Percentiles rank a stretch among this genome's conserved stretches.
Conservation (phyloP, 1,284 basidiomycete genomes). For the Neolentinus lepideus region DNA sequence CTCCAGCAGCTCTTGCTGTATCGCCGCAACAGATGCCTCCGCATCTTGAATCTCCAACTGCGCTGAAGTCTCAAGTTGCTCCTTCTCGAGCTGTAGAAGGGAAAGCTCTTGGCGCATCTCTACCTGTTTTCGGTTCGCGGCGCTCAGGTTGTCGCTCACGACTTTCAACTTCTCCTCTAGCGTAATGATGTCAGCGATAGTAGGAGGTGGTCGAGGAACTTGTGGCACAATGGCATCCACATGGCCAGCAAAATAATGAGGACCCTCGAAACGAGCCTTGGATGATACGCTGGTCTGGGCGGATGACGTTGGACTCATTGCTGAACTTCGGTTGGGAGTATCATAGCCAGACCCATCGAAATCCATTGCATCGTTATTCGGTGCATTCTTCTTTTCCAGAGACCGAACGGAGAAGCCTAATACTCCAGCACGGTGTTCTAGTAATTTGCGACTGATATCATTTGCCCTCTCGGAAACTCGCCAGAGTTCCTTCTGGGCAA, state of each 20-base stretch:
- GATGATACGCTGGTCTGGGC: conserved; percentile 37
- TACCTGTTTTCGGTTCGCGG: conserved; percentile 51
- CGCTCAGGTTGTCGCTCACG: conserved; percentile 46
- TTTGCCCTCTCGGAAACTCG: conserved; percentile 52
- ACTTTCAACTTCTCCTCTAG: conserved; percentile 56
- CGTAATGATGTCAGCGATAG: conserved; percentile 28
- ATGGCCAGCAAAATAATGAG: conserved; percentile 76
- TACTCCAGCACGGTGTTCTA: conserved; percentile 74
- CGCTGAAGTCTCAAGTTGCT: conserved; percentile 55
- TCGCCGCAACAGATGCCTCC: conserved; percentile 50
- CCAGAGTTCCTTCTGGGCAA: conserved; percentile 63
- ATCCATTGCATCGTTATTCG: conserved; percentile 20
- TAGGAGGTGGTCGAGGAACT: conserved; percentile 25
- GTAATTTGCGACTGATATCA: conserved; percentile 52
- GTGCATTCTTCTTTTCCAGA: conserved; percentile 53
- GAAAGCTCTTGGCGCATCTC: conserved; percentile 56
- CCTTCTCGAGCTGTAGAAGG: conserved; percentile 53
- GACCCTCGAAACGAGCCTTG: conserved; percentile 63
- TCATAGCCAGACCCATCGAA: conserved; percentile 43
- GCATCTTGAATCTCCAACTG: conserved; percentile 57
- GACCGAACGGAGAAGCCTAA: conserved; percentile 62
- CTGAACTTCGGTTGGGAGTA: conserved; percentile 42
- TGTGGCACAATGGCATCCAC: conserved; percentile 51
- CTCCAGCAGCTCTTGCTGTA: conserved; percentile 52
- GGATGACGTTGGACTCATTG: conserved; percentile 45